Evolutionary conservation across 1,139 yeast species (phyloP), one percentile per base, ranked within the genome.

Genomic region (Zygosaccharomyces pseudobailii): DNA sequence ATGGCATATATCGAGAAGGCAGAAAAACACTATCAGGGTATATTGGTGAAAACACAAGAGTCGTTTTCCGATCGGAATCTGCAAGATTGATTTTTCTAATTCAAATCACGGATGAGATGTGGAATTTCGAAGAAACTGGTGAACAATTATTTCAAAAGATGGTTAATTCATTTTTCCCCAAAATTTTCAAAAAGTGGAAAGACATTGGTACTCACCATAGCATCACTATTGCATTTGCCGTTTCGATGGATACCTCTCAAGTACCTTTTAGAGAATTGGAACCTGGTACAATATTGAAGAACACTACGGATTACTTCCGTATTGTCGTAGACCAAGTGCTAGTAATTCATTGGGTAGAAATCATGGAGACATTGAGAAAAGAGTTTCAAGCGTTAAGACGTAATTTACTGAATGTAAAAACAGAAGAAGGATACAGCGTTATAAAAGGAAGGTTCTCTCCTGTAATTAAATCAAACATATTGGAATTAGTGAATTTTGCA

Each of bases 81-180:
- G 95, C 97, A 1, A 79, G 87, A 49, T 70, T 90, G 50, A 78
- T 89, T 8, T 87, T 90, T 42, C 73, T 94, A 52, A 81, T 94
- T 44, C 98, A 94, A 63, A 79, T 90, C 55, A 87, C 97, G 1
- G 76, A 85, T 36, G 99, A 94, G 61, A 94, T 92, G 97, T 94
- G 97, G 95, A 89, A 90, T 63, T 94, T 94, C 66, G 97, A 92
- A 67, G 97, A 90, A 61, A 86, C 85, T 56, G 98, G 98, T 0
- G 97, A 90, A 61, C 86, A 90, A 43, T 79, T 88, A 78, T 92
- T 90, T 63, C 95, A 90, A 65, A 89, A 89, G 65, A 79, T 94
- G 58, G 88, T 94, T 43, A 90, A 92, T 64, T 87, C 95, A 21
- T 74, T 92, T 48, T 80, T 94, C 50, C 98, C 99, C 0, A 86